A percentile compares a stretch with the other conserved stretches of the same genome.
Conservation (phyloP, 169 alveolate species). For the Cryptosporidium felis region DNA sequence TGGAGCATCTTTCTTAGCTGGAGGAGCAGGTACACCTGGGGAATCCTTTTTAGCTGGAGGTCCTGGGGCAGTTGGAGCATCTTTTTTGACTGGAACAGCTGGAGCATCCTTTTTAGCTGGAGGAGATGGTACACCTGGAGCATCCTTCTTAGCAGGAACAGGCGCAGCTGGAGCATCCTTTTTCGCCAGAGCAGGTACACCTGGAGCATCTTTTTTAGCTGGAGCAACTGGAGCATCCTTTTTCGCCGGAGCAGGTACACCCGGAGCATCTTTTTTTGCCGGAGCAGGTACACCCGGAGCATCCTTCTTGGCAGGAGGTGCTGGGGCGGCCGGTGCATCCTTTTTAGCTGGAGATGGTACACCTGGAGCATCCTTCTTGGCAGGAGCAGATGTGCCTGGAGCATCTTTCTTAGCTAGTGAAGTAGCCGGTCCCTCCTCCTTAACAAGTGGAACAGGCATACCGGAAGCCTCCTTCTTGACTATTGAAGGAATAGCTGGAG, state of each 20-base stretch:
- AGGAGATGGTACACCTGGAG: not conserved
- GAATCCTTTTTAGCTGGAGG: not conserved
- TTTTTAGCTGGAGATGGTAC: not conserved
- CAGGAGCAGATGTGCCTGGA: not conserved
- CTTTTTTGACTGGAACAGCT: not conserved
- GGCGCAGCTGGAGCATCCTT: slow-evolving; percentile 4
- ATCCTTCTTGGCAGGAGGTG: not conserved
- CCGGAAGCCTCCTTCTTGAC: no score
- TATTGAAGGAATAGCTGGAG: not conserved
- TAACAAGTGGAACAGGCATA: no score
- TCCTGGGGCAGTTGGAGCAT: not conserved
- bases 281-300: not conserved
- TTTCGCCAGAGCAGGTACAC: not conserved
- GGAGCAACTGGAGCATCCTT: not conserved
- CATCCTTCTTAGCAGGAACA: not conserved
- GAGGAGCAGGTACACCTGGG: not conserved
- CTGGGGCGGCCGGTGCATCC: not conserved
- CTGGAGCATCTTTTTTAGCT: slow-evolving; percentile 1
- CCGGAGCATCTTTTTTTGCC: not conserved
- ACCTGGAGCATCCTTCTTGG: slow-evolving; percentile 29
- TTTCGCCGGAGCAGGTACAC: not conserved
- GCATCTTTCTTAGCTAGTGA: not conserved
- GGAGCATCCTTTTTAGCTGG: not conserved
- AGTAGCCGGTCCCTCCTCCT: not conserved
- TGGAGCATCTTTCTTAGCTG: not conserved